These are phyloP conservation scores for Sporisorium graminicola DNA, from an alignment of 1,284 basidiomycete genomes.

Conservation along the genomic window DNA sequence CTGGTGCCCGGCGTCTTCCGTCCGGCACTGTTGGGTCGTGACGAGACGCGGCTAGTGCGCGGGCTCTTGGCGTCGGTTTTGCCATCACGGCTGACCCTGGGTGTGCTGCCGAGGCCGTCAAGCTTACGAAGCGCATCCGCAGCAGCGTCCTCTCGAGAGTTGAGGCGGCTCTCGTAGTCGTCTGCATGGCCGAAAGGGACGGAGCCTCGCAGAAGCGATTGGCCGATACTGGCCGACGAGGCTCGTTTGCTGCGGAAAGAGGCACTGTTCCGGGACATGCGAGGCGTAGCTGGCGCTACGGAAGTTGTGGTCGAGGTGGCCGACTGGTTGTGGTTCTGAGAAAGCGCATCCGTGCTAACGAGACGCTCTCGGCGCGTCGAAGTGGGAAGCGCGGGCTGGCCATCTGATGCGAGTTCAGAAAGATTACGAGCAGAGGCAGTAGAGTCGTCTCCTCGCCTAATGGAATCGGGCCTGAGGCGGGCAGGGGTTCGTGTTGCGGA, in stretches of 20 bases:
- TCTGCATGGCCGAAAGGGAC: conserved; percentile 56
- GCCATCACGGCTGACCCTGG: conserved; percentile 50
- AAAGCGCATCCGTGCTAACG: conserved; percentile 18
- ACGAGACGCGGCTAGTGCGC: conserved; percentile 44
- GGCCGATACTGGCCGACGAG: conserved; percentile 73
- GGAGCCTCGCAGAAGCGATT: conserved; percentile 65
- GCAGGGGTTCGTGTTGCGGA: conserved; percentile 11
- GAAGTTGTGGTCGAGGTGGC: conserved; percentile 7
- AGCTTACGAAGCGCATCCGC: conserved; percentile 91
- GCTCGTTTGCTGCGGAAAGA: conserved; percentile 48
- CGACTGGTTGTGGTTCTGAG: conserved; percentile 8
- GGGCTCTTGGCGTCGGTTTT: conserved; percentile 51
- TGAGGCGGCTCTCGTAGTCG: conserved; percentile 48
- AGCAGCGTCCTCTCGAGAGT: conserved; percentile 79
- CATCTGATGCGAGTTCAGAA: conserved; percentile 3
- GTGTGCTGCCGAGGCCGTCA: conserved; percentile 83
- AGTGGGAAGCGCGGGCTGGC: conserved; percentile 8
- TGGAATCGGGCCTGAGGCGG: conserved; percentile 20
- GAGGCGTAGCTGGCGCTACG: conserved; percentile 19
- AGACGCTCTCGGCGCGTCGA: conserved; percentile 32
- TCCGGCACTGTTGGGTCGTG: conserved; percentile 53
- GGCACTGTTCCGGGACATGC: conserved; percentile 33
- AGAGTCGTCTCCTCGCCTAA: conserved; percentile 24
- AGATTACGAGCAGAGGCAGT: conserved; percentile 9
- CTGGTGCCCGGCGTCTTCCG: conserved; percentile 44